Percentiles rank a stretch among this genome's conserved stretches.
These are phyloP conservation scores for Lasiosphaeria hispida DNA, from an alignment of 495 filamentous ascomycete genomes.

Conservation along the genomic window DNA sequence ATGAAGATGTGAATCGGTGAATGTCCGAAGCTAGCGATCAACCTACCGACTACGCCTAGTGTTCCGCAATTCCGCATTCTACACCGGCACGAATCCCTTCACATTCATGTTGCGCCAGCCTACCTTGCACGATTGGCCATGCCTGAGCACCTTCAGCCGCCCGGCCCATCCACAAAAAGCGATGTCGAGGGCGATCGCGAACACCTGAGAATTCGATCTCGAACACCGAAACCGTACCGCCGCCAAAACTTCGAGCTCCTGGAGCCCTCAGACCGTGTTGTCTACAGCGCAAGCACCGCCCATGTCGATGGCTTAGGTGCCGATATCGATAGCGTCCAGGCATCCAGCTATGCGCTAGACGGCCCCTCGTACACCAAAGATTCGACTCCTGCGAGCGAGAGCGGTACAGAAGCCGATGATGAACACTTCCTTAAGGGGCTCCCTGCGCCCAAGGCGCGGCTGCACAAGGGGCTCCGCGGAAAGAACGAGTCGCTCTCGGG, in stretches of 20 bases:
- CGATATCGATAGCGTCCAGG: constrained; percentile 6
- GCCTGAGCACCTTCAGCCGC: constrained; percentile 41
- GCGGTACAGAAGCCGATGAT: constrained; percentile 89
- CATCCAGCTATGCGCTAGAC: constrained; percentile 7
- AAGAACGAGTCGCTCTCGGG: constrained; percentile 48
- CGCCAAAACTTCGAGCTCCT: constrained; percentile 52
- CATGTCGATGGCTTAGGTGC: no score
- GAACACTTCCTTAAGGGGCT: constrained; percentile 77
- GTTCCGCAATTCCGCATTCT: neutral
- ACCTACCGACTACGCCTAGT: neutral
- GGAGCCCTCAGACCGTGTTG: constrained; percentile 39
- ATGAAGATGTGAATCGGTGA: neutral
- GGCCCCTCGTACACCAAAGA: constrained; percentile 34
- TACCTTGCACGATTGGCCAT: constrained; percentile 24
- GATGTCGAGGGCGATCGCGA: constrained; percentile 20
- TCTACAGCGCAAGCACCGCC: constrained; percentile 8
- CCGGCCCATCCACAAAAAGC: constrained; percentile 12
- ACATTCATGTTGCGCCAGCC: constrained; percentile 17
- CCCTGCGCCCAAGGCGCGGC: constrained; percentile 67
- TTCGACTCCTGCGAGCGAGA: constrained; percentile 70
- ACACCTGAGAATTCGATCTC: constrained; percentile 54
- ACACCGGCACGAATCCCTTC: neutral
- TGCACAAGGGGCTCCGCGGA: constrained; percentile 70
- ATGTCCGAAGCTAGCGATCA: neutral
- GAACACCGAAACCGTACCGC: constrained; percentile 77